phyloP scores from a whole-genome alignment of 164 flowering plant genomes.

The Tinospora cordifolia region DNA sequence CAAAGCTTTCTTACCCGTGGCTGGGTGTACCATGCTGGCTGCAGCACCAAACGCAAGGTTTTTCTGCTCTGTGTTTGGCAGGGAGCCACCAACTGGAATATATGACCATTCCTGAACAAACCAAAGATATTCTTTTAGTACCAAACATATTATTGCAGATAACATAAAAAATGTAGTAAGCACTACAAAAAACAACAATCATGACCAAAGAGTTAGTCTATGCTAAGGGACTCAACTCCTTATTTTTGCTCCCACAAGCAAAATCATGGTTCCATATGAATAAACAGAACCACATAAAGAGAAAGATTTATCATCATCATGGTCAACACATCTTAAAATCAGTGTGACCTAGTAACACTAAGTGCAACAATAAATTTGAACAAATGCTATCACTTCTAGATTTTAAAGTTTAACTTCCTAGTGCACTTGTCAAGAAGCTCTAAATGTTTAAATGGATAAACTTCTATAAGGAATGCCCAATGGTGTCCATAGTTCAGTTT shows the following conservation, averaged over 20 bases:
- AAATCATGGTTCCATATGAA: not conserved
- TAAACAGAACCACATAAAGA: not conserved
- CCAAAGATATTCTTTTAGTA: not conserved
- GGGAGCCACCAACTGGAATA: constrained; percentile 95
- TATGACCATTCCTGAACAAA: constrained; percentile 93
- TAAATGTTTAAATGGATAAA: no score
- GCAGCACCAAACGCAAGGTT: constrained; percentile 99
- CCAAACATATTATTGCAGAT: not conserved
- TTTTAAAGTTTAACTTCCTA: not conserved
- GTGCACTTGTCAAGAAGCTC: no score
- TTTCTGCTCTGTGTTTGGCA: constrained; percentile 87
- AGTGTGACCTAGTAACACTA: not conserved
- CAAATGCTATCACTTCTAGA: not conserved
- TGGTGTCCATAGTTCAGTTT: no score
- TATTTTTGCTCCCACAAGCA: not conserved
- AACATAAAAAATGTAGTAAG: not conserved
- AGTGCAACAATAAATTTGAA: not conserved
- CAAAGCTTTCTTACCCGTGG: constrained; percentile 52
- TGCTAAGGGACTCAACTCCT: not conserved
- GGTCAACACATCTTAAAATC: not conserved
- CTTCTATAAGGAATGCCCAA: no score
- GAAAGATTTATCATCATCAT: not conserved
- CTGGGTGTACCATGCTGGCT: constrained; percentile 99
- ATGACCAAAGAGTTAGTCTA: not conserved
- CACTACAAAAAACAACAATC: not conserved